Conservation (phyloP, 2,329 filamentous ascomycete species). For the Pyrenophora graminea region DNA sequence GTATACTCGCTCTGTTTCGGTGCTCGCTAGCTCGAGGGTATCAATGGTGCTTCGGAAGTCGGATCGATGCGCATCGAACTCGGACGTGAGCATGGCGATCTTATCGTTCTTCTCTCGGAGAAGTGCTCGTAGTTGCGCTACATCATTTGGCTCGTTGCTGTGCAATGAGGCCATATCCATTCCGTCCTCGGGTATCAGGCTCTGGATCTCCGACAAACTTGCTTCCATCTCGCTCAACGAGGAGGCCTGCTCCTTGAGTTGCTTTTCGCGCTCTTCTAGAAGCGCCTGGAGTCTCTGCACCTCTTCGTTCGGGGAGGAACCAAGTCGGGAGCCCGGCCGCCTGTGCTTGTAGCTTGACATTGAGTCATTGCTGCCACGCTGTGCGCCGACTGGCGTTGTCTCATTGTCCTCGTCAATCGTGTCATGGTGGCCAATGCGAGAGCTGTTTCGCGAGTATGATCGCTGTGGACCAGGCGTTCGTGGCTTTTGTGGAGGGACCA, state of each 20-base stretch:
- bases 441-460: slow-evolving; percentile 54
- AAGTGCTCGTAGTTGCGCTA: slow-evolving; percentile 75
- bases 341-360: slow-evolving; percentile 50
- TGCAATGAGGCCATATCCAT: slow-evolving; percentile 55
- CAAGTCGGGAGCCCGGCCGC: slow-evolving; percentile 32
- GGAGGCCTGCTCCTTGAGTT: slow-evolving; percentile 84
- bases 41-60: slow-evolving; percentile 98
- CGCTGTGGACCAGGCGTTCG: slow-evolving; percentile 48
- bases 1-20: slow-evolving; percentile 94
- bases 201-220: slow-evolving; percentile 79
- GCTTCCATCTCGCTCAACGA: slow-evolving; percentile 88
- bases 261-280: slow-evolving; percentile 81
- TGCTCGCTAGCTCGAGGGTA: slow-evolving; percentile 90
- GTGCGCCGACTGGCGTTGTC: slow-evolving; percentile 57
- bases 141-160: slow-evolving; percentile 63
- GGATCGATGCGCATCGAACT: slow-evolving; percentile 92
- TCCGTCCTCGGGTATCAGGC: slow-evolving; percentile 63
- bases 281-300: slow-evolving; percentile 72
- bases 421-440: slow-evolving; percentile 50
- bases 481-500: slow-evolving; percentile 57
- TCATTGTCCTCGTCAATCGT: slow-evolving; percentile 48
- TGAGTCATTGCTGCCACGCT: slow-evolving; percentile 59
- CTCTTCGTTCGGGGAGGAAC: slow-evolving; percentile 62
- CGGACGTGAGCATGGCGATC: slow-evolving; percentile 87
- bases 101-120: slow-evolving; percentile 96